Base-by-base conservation (phyloP, 2,329 filamentous ascomycete genomes). In the Davidsoniella virescens region DNA sequence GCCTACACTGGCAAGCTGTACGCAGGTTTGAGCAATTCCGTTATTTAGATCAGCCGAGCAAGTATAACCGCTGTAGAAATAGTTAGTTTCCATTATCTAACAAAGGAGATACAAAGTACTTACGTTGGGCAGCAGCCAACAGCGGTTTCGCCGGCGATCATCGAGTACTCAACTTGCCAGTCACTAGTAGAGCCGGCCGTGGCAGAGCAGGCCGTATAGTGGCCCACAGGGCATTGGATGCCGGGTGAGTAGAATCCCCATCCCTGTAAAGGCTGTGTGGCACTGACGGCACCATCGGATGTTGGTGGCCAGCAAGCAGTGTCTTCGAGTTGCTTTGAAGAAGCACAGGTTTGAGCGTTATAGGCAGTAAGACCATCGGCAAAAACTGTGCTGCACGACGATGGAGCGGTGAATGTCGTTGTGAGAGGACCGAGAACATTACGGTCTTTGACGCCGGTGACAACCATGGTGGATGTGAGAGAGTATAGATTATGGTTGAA, bases 171-270 rank as follows among this genome's bases (percentile, higher is more conserved):
- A 37, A 62, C 59, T n/a, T 54, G 18, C 53, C 56, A 61, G 2
- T 55, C 55, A 3, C 55, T 53, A 4, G 54, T 54, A 3, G 55
- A 56, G n/a, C 56, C 57, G 2, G 49, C 57, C 0, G 57, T 59
- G 2, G 61, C 60, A n/a, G 56, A 56, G 47, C 63, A 66, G 1
- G 61, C 59, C 4, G 61, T 56, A 12, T 50, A 56, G 52, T 64
- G 62, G 7, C 62, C 63, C 3, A 47, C 44, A 0, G 63, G 64
- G 48, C 63, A 65, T 1, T 53, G 50, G 8, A 63, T 33, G 0
- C 62, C 64, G 0, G 63, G 63, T 3, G 62, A 65, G 50, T 65
- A 65, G 50, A 63, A 63, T 5, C 63, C 63, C 60, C 62, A 61
- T 20, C 62, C 62, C 7, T 51, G 45, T 12, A 64, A 49, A 4